Evolutionary conservation across 352 stramenopile genomes (phyloP).

Genomic region (Hyaloperonospora brassicae): DNA sequence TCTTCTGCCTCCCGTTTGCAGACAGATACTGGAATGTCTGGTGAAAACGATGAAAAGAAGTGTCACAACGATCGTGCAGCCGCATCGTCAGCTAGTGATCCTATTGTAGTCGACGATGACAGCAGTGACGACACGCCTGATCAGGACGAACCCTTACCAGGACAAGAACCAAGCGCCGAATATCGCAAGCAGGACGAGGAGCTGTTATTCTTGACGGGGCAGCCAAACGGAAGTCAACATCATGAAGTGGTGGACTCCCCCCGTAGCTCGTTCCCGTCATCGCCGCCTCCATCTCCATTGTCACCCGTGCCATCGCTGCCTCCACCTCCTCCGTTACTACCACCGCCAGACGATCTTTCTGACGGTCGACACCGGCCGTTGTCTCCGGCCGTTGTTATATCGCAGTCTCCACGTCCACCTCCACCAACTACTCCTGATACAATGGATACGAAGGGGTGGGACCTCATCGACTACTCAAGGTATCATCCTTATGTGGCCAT

Average conservation of each 20-base stretch:
- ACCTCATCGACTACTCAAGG: constrained; percentile 60
- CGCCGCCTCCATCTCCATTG: constrained; percentile 35
- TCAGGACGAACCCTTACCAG: constrained; percentile 52
- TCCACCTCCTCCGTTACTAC: constrained; percentile 29
- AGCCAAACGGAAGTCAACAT: constrained; percentile 3
- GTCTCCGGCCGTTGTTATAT: constrained; percentile 36
- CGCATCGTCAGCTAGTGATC: constrained; percentile 9
- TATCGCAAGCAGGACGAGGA: constrained; percentile 14
- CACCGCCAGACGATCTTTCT: constrained; percentile 13
- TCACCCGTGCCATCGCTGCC: constrained; percentile 26
- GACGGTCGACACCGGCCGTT: constrained; percentile 18
- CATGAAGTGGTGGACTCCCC: constrained; percentile 11
- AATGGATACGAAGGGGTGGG: constrained; percentile 13
- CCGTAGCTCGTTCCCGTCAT: constrained; percentile 15
- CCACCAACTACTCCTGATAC: constrained; percentile 13
- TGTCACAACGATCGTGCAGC: background rate
- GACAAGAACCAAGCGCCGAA: background rate
- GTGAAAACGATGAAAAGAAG: background rate
- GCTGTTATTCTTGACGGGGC: constrained; percentile 7
- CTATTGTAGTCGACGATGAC: constrained; percentile 24
- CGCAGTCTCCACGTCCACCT: constrained; percentile 25
- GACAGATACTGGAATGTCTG: background rate
- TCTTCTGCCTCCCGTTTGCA: constrained; percentile 8
- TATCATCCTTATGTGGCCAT: constrained; percentile 62
- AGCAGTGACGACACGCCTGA: constrained; percentile 36